A percentile compares a stretch with the other conserved stretches of the same genome.
Conservation (phyloP, 1,284 basidiomycete genomes). For the Leucoagaricus sp. region DNA sequence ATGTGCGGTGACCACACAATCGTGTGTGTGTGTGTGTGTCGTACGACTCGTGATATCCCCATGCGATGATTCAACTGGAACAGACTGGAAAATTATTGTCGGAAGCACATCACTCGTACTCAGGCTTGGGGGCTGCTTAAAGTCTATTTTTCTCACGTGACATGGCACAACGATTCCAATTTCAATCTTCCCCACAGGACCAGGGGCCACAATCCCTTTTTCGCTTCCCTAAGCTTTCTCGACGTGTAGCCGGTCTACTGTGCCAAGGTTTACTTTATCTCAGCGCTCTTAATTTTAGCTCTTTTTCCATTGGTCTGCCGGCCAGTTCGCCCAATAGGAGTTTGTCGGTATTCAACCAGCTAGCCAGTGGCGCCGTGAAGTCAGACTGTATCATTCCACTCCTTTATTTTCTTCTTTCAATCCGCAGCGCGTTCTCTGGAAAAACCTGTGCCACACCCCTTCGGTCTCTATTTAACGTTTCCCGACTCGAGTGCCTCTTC, state of each 20-base stretch:
- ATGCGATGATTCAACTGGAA: no score
- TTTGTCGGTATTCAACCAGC: no score
- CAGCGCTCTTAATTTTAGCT: conserved; percentile 1
- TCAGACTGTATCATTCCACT: neutral
- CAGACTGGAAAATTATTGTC: no score
- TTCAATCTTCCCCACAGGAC: neutral
- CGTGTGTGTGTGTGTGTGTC: no score
- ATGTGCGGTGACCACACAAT: no score
- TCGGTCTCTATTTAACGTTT: neutral
- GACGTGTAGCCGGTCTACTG: conserved; percentile 13
- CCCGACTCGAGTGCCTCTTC: neutral
- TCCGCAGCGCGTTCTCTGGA: conserved; percentile 8
- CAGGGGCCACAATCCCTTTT: no score
- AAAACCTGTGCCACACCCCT: neutral
- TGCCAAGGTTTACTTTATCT: neutral
- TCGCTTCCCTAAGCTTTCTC: neutral
- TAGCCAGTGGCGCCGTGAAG: conserved; percentile 6
- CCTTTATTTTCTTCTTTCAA: neutral
- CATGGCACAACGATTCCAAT: neutral
- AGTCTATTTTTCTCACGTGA: no score
- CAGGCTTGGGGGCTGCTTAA: no score
- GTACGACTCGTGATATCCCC: no score
- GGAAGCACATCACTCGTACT: no score
- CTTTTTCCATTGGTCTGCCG: neutral
- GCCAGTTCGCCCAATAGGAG: neutral